These are phyloP conservation scores for Starmerella vitae DNA, from an alignment of 805 yeast species.

Conservation along the genomic window DNA sequence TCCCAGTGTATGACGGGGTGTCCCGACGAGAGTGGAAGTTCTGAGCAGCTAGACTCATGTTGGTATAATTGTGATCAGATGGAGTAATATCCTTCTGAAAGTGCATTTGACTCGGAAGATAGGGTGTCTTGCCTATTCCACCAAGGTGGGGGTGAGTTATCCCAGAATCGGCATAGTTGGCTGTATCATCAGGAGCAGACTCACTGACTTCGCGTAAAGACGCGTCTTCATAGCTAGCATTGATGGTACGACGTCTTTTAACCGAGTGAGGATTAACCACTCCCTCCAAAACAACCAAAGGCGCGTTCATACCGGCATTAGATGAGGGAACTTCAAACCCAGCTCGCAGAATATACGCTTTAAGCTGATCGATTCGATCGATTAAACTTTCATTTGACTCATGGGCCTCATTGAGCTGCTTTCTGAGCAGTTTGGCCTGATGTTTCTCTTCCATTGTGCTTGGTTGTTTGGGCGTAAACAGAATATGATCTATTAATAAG, in stretches of 20 bases:
- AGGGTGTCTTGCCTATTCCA: background rate
- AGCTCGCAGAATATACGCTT: constrained; percentile 10
- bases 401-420: constrained; percentile 9
- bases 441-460: constrained; percentile 3
- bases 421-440: constrained; percentile 6
- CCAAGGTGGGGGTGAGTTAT: background rate
- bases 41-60: too few relatives aligned
- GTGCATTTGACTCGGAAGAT: too few relatives aligned
- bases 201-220: background rate
- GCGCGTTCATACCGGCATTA: constrained; percentile 11
- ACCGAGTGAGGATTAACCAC: background rate
- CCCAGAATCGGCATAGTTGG: too few relatives aligned
- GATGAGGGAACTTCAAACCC: constrained; percentile 13
- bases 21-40: too few relatives aligned
- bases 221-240: background rate
- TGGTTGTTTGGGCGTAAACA: too few relatives aligned
- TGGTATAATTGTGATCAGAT: too few relatives aligned
- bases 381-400: constrained; percentile 7
- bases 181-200: too few relatives aligned
- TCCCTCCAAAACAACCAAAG: constrained; percentile 1
- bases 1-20: too few relatives aligned
- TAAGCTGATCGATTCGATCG: constrained; percentile 10
- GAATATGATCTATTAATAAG: too few relatives aligned
- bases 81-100: too few relatives aligned
- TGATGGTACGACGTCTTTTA: constrained; percentile 4